Evolutionary conservation across 1,284 basidiomycete species (phyloP), one percentile per base, ranked within the genome.

Genomic region (Erythrobasidium hasegawianum): DNA sequence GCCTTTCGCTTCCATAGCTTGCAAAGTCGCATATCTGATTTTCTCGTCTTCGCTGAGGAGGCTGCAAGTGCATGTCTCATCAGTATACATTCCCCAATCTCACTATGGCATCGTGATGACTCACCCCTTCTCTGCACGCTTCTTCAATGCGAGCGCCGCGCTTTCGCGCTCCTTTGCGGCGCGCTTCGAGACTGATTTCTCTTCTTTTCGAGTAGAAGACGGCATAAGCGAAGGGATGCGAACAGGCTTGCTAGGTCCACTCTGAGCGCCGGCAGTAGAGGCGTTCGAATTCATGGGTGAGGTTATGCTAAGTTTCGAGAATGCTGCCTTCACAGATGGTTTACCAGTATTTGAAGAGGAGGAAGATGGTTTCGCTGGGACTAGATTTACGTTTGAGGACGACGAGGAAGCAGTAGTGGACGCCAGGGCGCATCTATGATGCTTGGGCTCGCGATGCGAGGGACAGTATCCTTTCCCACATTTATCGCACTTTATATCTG

Each of bases 31-130:
- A 40, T 69, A 71, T 40, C 47, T 43, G 2, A 73, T 4, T 33
- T 73, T 73, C 41, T 73, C 72, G 20, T 58, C 59, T 41, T 72
- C 70, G 5, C 50, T 68, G n/a, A 72, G 55, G 14, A 72, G 50
- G 0, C 70, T 71, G 59, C 33, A 4, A 22, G 5, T 7, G 40
- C 24, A 14, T 0, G 33, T 41, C 1, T 33, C 4, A 11, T 33
- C 5, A 5, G 4, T 14, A 45, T 16, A 40, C 24, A 18, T 11
- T n/a, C 14, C 41, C 9, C 10, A 20, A 11, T 29, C 13, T 8
- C 33, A 9, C 20, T 27, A 18, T 10, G 26, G 14, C 24, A 22
- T 18, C 10, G 39, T 1, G 2, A 39, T 1, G 3, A 65, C 70
- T 26, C 43, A 71, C 66, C 72, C 72, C 49, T 70, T 71, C 67